These are phyloP conservation scores for Tolypocladium sp. DNA, from an alignment of 2,329 filamentous ascomycete species.

Conservation along the genomic window DNA sequence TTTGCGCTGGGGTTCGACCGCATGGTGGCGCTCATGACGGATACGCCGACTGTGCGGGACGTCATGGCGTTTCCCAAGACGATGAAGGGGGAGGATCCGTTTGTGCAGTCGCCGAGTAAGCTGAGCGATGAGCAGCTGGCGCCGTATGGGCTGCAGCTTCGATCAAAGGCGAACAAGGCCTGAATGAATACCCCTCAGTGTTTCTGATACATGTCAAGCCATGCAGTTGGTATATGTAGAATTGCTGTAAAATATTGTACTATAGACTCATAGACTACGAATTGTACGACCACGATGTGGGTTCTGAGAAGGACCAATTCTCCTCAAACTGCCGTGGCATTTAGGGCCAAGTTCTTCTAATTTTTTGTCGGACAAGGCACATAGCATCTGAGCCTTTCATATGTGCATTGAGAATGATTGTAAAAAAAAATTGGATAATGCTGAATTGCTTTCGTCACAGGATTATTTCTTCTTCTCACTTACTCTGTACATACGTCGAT, in stretches of 20 bases:
- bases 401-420: no score
- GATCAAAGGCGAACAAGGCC: not conserved
- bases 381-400: not conserved
- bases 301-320: no score
- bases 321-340: no score
- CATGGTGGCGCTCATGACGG: constrained; percentile 69
- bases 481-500: no score
- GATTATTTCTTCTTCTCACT: not conserved
- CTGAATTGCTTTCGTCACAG: no score
- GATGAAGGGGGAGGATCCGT: constrained; percentile 76
- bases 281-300: not conserved
- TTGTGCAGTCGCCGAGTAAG: constrained; percentile 68
- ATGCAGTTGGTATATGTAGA: not conserved
- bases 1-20: constrained; percentile 90
- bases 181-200: not conserved
- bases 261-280: not conserved
- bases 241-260: not conserved
- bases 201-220: no score
- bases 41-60: constrained; percentile 70
- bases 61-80: constrained; percentile 97
- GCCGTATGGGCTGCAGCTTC: constrained; percentile 35
- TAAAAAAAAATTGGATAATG: no score
- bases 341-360: no score
- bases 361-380: not conserved
- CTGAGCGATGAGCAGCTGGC: constrained; percentile 49